phyloP scores from a whole-genome alignment of 805 yeast species.

The Pichia heedii region DNA sequence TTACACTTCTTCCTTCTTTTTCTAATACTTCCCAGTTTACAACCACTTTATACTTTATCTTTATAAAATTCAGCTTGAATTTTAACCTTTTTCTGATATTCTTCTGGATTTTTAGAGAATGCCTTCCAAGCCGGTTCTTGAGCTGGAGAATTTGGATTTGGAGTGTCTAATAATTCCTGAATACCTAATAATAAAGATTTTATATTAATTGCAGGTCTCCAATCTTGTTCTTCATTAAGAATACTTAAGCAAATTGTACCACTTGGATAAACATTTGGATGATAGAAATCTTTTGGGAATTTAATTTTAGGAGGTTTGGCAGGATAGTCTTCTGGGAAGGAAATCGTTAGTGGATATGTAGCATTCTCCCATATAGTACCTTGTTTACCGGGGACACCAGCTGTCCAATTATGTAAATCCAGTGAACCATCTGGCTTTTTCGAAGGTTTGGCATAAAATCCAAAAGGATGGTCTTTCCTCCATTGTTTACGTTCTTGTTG shows the following conservation, averaged over 20 bases:
- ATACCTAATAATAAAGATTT: conserved; percentile 86
- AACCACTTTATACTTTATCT: conserved; percentile 14
- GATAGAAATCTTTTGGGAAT: conserved; percentile 86
- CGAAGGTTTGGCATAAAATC: conserved; percentile 86
- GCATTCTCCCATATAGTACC: conserved; percentile 87
- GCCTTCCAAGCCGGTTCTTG: conserved; percentile 96
- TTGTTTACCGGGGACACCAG: conserved; percentile 92
- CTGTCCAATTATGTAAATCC: conserved; percentile 81
- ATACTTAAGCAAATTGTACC: conserved; percentile 94
- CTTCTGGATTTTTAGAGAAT: conserved; percentile 54
- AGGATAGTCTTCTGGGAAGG: conserved; percentile 88
- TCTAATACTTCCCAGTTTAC: no score
- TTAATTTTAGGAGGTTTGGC: conserved; percentile 93
- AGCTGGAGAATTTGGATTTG: conserved; percentile 94
- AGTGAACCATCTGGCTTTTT: conserved; percentile 76
- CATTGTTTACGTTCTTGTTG: conserved; percentile 95
- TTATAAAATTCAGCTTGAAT: conserved; percentile 76
- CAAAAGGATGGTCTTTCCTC: conserved; percentile 98
- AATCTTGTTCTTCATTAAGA: conserved; percentile 89
- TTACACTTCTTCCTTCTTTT: no score
- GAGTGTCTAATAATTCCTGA: conserved; percentile 81
- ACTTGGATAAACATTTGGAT: conserved; percentile 95
- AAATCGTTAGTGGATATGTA: conserved; percentile 73
- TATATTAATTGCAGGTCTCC: conserved; percentile 95
- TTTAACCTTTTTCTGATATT: conserved; percentile 67